Conservation (phyloP, 1,139 yeast genomes). For the Kluyveromyces marxianus region DNA sequence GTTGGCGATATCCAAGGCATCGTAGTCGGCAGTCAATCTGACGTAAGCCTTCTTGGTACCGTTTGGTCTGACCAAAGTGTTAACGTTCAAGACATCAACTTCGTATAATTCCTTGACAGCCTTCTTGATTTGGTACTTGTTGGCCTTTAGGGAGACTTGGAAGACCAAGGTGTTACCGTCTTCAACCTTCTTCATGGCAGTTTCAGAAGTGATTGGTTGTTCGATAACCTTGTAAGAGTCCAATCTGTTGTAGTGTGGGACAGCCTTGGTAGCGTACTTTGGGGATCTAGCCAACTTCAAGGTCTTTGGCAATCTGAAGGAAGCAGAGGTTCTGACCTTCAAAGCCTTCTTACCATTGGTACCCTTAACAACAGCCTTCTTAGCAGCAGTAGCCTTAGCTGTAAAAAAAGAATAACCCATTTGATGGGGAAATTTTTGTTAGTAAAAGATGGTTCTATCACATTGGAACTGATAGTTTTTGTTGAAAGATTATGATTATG, state of each 20-base stretch:
- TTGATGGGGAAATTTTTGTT: conserved; percentile 4
- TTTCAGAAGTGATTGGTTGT: conserved; percentile 95
- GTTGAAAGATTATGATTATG: not conserved
- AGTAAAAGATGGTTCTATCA: conserved; percentile 4
- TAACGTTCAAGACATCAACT: conserved; percentile 88
- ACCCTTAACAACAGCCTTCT: conserved; percentile 99
- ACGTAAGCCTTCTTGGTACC: conserved; percentile 99
- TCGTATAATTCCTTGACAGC: conserved; percentile 98
- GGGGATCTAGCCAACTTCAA: conserved; percentile 90
- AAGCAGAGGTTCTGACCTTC: conserved; percentile 91
- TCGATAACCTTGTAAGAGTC: conserved; percentile 94
- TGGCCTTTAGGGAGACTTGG: conserved; percentile 94
- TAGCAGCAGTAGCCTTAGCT: conserved; percentile 91
- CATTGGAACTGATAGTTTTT: not conserved
- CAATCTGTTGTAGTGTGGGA: conserved; percentile 95
- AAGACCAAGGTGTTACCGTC: conserved; percentile 98
- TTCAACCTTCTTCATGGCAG: conserved; percentile 99
- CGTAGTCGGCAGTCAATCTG: conserved; percentile 98
- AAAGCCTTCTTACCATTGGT: conserved; percentile 82
- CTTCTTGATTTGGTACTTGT: conserved; percentile 96
- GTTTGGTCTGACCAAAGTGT: conserved; percentile 97
- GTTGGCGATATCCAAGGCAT: conserved; percentile 99
- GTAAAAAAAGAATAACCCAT: conserved; percentile 3
- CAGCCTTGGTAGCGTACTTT: conserved; percentile 91
- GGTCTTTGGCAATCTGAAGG: conserved; percentile 98